phyloP scores from a whole-genome alignment of 2,329 filamentous ascomycete genomes.

The Lithohypha guttulata region DNA sequence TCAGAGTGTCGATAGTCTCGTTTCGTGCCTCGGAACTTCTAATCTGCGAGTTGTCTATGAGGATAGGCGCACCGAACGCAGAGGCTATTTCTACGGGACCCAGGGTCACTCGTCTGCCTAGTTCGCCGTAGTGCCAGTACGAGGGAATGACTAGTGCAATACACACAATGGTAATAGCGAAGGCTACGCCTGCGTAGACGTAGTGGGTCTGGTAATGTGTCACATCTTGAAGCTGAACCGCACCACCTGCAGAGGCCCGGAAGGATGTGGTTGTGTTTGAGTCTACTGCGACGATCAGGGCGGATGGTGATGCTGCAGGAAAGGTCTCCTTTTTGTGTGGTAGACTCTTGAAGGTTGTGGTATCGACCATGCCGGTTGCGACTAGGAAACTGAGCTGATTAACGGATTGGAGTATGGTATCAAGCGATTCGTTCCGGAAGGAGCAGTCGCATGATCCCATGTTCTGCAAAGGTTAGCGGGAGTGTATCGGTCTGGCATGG shows the following conservation, averaged over 20 bases:
- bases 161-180: slow-evolving; percentile 9
- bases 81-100: slow-evolving; percentile 23
- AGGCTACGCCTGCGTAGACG: slow-evolving; percentile 7
- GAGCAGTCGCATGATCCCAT: slow-evolving; percentile 9
- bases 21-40: slow-evolving; percentile 1
- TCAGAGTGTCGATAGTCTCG: slow-evolving; percentile 8
- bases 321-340: not conserved
- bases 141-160: slow-evolving; percentile 13
- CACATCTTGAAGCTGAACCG: slow-evolving; percentile 8
- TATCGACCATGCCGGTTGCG: slow-evolving; percentile 6
- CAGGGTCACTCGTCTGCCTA: slow-evolving; percentile 21
- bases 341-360: not conserved
- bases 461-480: too few relatives aligned
- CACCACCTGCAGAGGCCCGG: not conserved
- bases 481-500: too few relatives aligned
- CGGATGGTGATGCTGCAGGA: not conserved
- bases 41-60: slow-evolving; percentile 4
- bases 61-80: slow-evolving; percentile 20
- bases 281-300: slow-evolving; percentile 2
- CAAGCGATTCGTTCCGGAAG: slow-evolving; percentile 7
- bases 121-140: slow-evolving; percentile 21
- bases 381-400: slow-evolving; percentile 10
- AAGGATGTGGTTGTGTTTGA: slow-evolving; percentile 7
- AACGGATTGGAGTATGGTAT: slow-evolving; percentile 4
- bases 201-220: slow-evolving; percentile 8